phyloP scores from a whole-genome alignment of 2,329 filamentous ascomycete species.

The Penicillium italicum region DNA sequence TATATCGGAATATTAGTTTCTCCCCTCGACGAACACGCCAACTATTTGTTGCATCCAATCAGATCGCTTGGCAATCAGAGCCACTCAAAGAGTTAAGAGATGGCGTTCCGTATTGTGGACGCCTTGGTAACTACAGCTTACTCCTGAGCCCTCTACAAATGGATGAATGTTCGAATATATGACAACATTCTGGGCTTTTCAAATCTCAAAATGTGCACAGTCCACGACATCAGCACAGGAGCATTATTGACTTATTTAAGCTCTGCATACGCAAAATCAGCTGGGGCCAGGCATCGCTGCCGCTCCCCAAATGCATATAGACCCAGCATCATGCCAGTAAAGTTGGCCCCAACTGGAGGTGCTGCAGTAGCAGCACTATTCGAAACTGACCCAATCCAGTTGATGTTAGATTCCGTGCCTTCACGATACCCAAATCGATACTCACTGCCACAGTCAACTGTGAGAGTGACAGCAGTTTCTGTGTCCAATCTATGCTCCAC shows the following conservation, averaged over 20 bases:
- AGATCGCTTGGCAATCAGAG: neutral
- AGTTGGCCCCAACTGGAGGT: slow-evolving; percentile 41
- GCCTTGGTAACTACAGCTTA: no score
- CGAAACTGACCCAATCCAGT: slow-evolving; percentile 30
- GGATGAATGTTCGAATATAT: neutral
- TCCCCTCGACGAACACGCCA: slow-evolving; percentile 29
- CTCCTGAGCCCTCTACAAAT: no score
- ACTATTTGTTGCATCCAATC: slow-evolving; percentile 20
- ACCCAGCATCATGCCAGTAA: slow-evolving; percentile 48
- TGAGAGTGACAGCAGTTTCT: slow-evolving; percentile 23
- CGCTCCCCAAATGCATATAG: slow-evolving; percentile 46
- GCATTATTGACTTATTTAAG: slow-evolving; percentile 2
- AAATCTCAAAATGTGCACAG: neutral
- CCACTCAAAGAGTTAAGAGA: neutral
- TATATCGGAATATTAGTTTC: slow-evolving; percentile 27
- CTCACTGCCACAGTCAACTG: slow-evolving; percentile 30
- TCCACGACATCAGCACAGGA: no score
- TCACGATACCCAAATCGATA: slow-evolving; percentile 30
- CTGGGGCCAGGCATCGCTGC: slow-evolving; percentile 40
- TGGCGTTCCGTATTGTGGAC: no score
- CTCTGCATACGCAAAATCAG: slow-evolving; percentile 41
- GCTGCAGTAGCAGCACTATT: slow-evolving; percentile 35
- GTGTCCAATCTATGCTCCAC: slow-evolving; percentile 14
- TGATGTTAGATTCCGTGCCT: neutral
- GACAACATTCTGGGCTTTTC: neutral